Percentiles rank a stretch among this genome's conserved stretches.
phyloP scores from a whole-genome alignment of 306 rosid species.

The Quercus dentata region DNA sequence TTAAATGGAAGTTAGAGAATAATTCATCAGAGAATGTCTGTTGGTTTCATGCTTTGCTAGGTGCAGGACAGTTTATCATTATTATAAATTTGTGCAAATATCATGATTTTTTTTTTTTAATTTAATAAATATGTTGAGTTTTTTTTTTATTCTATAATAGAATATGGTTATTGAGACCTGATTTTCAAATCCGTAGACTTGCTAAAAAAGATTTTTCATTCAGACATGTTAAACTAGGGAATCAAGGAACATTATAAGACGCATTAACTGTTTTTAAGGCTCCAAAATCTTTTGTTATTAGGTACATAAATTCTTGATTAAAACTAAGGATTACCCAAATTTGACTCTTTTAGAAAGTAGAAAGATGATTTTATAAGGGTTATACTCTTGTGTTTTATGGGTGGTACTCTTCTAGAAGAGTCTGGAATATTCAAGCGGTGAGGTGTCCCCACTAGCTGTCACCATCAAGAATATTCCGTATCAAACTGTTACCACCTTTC shows the following conservation, averaged over 20 bases:
- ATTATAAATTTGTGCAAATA: no score
- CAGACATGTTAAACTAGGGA: neutral
- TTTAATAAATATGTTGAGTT: neutral
- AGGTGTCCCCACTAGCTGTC: no score
- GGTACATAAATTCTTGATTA: neutral
- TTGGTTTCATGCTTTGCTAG: neutral
- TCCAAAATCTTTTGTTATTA: neutral
- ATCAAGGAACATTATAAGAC: neutral
- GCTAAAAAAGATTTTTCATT: neutral
- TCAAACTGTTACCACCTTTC: no score
- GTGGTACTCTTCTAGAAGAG: no score
- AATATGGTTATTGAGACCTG: neutral
- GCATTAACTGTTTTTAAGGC: neutral
- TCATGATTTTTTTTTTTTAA: no score
- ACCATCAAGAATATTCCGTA: no score
- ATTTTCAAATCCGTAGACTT: no score
- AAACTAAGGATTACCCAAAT: neutral
- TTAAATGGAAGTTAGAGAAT: neutral
- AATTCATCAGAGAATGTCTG: neutral
- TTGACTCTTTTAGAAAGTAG: neutral
- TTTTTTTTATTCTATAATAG: neutral
- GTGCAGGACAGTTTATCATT: neutral
- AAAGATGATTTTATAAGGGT: no score
- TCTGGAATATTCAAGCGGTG: no score
- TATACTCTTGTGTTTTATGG: no score